A percentile compares a stretch with the other conserved stretches of the same genome.
Evolutionary conservation across 106 monocot species (phyloP).

Genomic region (Platanthera zijinensis): DNA sequence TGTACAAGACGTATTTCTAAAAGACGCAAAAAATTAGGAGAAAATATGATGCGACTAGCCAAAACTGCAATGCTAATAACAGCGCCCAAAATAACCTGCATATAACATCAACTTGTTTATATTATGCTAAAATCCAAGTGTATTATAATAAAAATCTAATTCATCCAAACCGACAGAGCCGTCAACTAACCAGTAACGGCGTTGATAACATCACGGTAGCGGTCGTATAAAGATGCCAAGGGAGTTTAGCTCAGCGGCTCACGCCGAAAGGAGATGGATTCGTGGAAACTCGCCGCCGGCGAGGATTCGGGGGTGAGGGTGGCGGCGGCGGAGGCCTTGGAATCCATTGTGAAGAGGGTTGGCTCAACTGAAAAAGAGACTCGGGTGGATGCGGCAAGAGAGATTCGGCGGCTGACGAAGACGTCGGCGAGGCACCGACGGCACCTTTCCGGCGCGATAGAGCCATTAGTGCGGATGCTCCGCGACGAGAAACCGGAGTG

Average conservation of each 20-base stretch:
- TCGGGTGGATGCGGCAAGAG: conserved; percentile 32
- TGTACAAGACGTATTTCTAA: too few species aligned
- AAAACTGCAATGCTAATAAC: too few species aligned
- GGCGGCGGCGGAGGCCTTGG: conserved; percentile 12
- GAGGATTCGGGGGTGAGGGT: conserved; percentile 6
- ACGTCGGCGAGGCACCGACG: conserved; percentile 44
- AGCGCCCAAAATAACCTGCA: too few species aligned
- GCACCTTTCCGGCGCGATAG: conserved; percentile 34
- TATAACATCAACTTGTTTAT: too few species aligned
- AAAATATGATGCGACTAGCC: too few species aligned
- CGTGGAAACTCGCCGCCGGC: background rate
- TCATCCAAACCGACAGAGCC: background rate
- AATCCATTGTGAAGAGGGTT: conserved; percentile 13
- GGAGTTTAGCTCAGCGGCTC: background rate
- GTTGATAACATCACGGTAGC: background rate
- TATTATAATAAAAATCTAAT: too few species aligned
- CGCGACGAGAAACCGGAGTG: conserved; percentile 12
- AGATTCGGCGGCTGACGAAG: conserved; percentile 46
- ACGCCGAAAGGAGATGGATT: background rate
- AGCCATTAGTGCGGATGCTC: conserved; percentile 41
- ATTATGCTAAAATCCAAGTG: too few species aligned
- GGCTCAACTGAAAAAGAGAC: conserved; percentile 10
- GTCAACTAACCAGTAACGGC: background rate
- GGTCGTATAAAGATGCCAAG: background rate
- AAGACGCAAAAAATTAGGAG: too few species aligned